Evolutionary conservation across 768 basidiomycete species (phyloP).

Genomic region (Collybia nuda): DNA sequence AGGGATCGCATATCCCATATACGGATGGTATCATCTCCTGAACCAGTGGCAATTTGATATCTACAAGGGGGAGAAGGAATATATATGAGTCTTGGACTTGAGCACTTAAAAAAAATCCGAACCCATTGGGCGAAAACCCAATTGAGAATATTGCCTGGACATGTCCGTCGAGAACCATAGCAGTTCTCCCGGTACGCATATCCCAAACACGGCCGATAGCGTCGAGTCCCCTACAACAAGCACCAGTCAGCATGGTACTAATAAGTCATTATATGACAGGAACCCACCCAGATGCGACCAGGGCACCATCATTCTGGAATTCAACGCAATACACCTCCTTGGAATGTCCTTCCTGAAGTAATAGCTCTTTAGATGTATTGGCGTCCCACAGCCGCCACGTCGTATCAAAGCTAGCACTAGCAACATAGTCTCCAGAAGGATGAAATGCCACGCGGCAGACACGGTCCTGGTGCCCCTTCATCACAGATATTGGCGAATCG

Average conservation of each 20-base stretch:
- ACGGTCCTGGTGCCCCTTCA: conserved; percentile 88
- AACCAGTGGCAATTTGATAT: conserved; percentile 96
- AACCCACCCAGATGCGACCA: conserved; percentile 88
- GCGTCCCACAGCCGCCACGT: conserved; percentile 99
- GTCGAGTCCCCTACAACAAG: conserved; percentile 75
- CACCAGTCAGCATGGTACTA: not conserved
- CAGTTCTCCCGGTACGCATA: conserved; percentile 89
- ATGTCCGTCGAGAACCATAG: conserved; percentile 98
- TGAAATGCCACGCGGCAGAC: conserved; percentile 96
- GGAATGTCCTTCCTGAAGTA: conserved; percentile 95
- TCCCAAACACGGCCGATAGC: conserved; percentile 99
- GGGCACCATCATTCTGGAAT: conserved; percentile 92
- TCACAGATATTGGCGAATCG: conserved; percentile 79
- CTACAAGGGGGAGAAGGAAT: conserved; percentile 37
- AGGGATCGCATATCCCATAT: conserved; percentile 98
- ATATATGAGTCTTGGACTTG: conserved; percentile 5
- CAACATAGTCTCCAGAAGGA: conserved; percentile 91
- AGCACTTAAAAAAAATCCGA: conserved; percentile 28
- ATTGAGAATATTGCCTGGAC: conserved; percentile 90
- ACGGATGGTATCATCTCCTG: conserved; percentile 95
- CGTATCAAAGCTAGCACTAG: conserved; percentile 94
- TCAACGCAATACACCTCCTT: conserved; percentile 96
- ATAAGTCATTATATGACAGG: not conserved
- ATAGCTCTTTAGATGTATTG: conserved; percentile 71
- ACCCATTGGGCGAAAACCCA: conserved; percentile 96